Conservation (phyloP, 2,329 filamentous ascomycete genomes). For the Ophiostoma populinum region DNA sequence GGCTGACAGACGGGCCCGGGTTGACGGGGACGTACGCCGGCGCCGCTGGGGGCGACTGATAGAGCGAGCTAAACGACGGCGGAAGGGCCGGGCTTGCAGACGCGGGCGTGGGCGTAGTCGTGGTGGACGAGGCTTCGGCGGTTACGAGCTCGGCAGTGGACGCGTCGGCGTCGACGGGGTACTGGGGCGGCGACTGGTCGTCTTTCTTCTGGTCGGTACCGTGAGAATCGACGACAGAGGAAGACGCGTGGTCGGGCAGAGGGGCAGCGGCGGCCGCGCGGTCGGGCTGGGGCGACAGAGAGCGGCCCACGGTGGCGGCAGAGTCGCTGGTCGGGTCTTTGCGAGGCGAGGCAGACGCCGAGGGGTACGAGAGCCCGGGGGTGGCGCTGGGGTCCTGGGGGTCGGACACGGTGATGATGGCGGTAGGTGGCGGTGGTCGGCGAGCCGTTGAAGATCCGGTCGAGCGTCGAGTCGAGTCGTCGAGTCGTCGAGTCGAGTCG, state of each 20-base stretch:
- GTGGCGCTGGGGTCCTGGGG: constrained; percentile 3
- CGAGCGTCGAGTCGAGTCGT: too few relatives aligned
- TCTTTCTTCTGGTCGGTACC: not conserved
- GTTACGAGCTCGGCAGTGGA: too few relatives aligned
- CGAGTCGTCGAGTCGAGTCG: too few relatives aligned
- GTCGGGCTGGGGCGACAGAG: not conserved
- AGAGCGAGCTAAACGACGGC: constrained; percentile 45
- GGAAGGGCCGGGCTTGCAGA: constrained; percentile 18
- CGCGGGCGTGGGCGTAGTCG: not conserved
- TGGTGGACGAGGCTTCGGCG: too few relatives aligned
- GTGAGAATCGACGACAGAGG: not conserved
- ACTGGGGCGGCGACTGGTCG: constrained; percentile 1
- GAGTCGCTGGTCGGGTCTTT: not conserved
- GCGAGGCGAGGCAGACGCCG: not conserved
- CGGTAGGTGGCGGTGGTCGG: not conserved
- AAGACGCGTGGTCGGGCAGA: not conserved
- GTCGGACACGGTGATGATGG: constrained; percentile 10
- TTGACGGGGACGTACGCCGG: constrained; percentile 36
- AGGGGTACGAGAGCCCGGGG: constrained; percentile 6
- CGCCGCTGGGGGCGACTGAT: constrained; percentile 25
- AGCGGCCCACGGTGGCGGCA: not conserved
- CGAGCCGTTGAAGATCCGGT: too few relatives aligned
- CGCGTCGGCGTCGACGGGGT: too few relatives aligned
- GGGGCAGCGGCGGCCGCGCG: not conserved
- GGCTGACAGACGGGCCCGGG: constrained; percentile 22